Conservation (phyloP, 2,329 filamentous ascomycete species). For the Xylariaceae sp. region DNA sequence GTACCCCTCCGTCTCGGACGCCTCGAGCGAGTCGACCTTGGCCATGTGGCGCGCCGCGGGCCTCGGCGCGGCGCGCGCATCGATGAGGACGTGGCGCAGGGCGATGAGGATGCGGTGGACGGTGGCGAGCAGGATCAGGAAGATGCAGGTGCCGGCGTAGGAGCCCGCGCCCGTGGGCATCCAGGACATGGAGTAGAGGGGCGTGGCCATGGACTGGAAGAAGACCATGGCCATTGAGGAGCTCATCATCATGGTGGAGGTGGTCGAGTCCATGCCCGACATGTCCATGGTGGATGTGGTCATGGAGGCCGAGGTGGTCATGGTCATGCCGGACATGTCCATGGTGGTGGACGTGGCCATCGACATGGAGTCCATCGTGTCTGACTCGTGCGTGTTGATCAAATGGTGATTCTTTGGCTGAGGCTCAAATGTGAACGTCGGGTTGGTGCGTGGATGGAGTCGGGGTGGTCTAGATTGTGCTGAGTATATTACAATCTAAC, state of each 20-base stretch:
- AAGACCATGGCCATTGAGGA: slow-evolving; percentile 27
- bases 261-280: slow-evolving; percentile 1
- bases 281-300: slow-evolving; percentile 3
- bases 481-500: too few relatives aligned
- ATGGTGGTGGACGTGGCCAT: neutral
- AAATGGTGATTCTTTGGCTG: too few relatives aligned
- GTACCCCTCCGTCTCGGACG: neutral
- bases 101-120: slow-evolving; percentile 68
- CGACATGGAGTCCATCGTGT: slow-evolving; percentile 1
- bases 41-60: neutral
- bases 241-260: slow-evolving; percentile 16
- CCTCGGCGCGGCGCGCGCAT: slow-evolving; percentile 5
- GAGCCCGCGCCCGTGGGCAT: slow-evolving; percentile 63
- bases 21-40: neutral
- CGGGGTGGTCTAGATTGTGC: too few relatives aligned
- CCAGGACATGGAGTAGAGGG: slow-evolving; percentile 67
- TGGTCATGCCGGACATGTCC: slow-evolving; percentile 1
- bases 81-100: slow-evolving; percentile 27
- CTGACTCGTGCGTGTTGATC: too few relatives aligned
- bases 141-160: slow-evolving; percentile 90
- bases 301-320: neutral
- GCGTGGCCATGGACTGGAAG: slow-evolving; percentile 59
- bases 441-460: too few relatives aligned
- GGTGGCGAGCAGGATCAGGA: slow-evolving; percentile 72
- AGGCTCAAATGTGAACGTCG: too few relatives aligned